Evolutionary conservation across 768 basidiomycete genomes (phyloP), one percentile per base, ranked within the genome.

Genomic region (Panaeolus papilionaceus): DNA sequence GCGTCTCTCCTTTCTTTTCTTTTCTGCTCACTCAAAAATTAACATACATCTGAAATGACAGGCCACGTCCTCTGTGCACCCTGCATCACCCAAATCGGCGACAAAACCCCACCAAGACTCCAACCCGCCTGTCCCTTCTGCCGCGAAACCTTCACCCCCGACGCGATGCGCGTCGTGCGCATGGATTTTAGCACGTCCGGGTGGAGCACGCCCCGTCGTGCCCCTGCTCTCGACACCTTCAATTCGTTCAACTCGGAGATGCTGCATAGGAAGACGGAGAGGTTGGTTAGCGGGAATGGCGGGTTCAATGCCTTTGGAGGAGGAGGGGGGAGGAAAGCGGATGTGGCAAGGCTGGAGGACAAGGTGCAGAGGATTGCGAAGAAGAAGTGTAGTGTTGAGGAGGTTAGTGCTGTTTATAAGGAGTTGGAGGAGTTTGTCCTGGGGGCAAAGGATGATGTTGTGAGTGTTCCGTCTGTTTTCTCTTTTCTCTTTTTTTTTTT

Each of bases 331-430:
- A 58, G 18, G 20, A 51, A 58, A 14, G 28, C 26, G 33, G 88
- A 91, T 68, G 89, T 87, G 66, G 89, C 89, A 44, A 81, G 86
- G 69, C 83, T 94, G 66, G 93, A 94, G 79, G 88, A 88, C 79
- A 92, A 88, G 79, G 92, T 94, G 66, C 89, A 89, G 66, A 86
- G 85, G 73, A 89, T 93, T 72, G 93, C 93, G 39, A 86, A 88
- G 14, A 92, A 92, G 87, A 93, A 92, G 85, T 93, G 91, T 80
- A 92, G 92, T 44, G 92, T 94, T 68, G 93, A 94, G 77, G 93
- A 94, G 81, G 91, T 94, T 63, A 86, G 88, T 63, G 81, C 84
- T 68, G 86, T 94, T 70, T 91, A 92, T 79, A 86, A 88, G 74
- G 93, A 94, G 80, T 84, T 94, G 69, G 86, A 92, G 76, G 87